Evolutionary conservation across 2,329 filamentous ascomycete species (phyloP).

Genomic region (Periconia digitata): DNA sequence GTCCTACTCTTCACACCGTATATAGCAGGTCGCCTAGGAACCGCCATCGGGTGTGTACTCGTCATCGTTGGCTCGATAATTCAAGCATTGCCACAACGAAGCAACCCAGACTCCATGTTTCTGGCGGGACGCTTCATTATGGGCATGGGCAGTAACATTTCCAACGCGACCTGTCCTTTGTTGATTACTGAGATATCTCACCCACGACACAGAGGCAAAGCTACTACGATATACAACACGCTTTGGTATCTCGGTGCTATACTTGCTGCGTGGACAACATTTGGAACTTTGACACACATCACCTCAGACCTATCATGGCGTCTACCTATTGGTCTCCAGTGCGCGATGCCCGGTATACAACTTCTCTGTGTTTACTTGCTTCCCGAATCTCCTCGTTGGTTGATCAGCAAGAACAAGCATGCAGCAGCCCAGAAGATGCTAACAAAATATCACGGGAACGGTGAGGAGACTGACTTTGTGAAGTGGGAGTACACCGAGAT

Average conservation of each 20-base stretch:
- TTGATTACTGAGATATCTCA: conserved; percentile 61
- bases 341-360: conserved; percentile 61
- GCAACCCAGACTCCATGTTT: conserved; percentile 48
- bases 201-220: conserved; percentile 59
- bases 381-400: conserved; percentile 61
- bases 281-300: conserved; percentile 16
- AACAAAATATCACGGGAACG: conserved; percentile 20
- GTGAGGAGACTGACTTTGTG: conserved; percentile 16
- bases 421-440: conserved; percentile 10
- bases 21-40: conserved; percentile 48
- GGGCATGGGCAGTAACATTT: conserved; percentile 54
- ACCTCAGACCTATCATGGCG: conserved; percentile 50
- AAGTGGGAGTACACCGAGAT: conserved; percentile 20
- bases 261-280: conserved; percentile 21
- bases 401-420: conserved; percentile 16
- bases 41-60: conserved; percentile 55
- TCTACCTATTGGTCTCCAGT: conserved; percentile 63
- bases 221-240: conserved; percentile 57
- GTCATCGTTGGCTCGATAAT: conserved; percentile 54
- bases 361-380: conserved; percentile 60
- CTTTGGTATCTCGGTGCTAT: conserved; percentile 34
- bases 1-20: conserved; percentile 47
- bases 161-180: conserved; percentile 55
- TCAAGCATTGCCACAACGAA: conserved; percentile 48
- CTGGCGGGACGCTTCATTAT: conserved; percentile 47